These are phyloP conservation scores for Flaveria linearis DNA, from an alignment of 129 eudicot genomes.

Conservation along the genomic window DNA sequence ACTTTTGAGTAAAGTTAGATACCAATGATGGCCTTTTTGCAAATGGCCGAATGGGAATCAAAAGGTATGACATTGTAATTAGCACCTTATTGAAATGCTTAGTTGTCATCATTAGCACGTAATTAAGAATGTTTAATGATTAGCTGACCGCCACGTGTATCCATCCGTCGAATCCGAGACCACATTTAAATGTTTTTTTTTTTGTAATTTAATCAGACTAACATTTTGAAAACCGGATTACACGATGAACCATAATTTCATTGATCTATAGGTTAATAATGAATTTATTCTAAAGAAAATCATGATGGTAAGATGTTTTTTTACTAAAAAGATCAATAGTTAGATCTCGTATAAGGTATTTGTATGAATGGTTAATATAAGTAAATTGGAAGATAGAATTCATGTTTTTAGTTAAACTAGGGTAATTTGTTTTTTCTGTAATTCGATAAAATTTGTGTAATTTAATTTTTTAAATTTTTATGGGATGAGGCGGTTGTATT, in stretches of 20 bases:
- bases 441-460: no score
- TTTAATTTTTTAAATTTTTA: no score
- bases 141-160: neutral
- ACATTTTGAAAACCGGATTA: neutral
- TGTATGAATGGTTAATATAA: no score
- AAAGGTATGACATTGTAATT: neutral
- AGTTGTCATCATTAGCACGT: constrained; percentile 7
- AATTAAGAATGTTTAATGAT: neutral
- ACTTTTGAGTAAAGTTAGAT: neutral
- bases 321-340: no score
- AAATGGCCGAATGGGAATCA: neutral
- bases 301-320: no score
- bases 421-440: no score
- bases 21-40: neutral
- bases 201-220: neutral
- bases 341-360: no score
- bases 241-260: neutral
- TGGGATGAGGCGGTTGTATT: no score
- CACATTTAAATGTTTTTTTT: neutral
- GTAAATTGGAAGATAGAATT: no score
- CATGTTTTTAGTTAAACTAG: no score
- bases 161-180: neutral
- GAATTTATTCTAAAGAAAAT: no score
- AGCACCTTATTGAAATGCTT: neutral
- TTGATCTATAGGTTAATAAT: neutral